Evolutionary conservation across 2,329 filamentous ascomycete species (phyloP), one percentile per base, ranked within the genome.

Genomic region (Bipolaris zeicola): DNA sequence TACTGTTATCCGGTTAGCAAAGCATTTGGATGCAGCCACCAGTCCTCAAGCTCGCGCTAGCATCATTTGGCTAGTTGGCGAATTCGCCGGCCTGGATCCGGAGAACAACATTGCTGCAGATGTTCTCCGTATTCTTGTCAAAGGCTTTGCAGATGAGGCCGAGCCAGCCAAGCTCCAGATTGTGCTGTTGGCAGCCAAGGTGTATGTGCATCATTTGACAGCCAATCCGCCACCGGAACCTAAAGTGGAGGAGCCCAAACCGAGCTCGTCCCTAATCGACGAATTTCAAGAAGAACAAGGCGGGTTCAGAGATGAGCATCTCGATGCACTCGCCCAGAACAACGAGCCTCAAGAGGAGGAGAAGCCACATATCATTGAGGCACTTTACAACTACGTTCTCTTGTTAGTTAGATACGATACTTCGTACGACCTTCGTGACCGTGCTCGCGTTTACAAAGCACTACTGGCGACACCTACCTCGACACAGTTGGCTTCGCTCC

Each of bases 21-120:
- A 92, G 76, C 93, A 96, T 60, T 85, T 99, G 2, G 95, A 97
- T 70, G 90, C 89, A 3, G 91, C 92, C 1, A 91, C 90, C 0
- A 93, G 95, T 59, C 88, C 95, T 1, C 89, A 92, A 58, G 95
- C 95, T 3, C 85, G 95, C 63, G 95, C 95, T 3, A 96, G 91
- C 47, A 97, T 99, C 61, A 90, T 99, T 66, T 99, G 95, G 95
- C 85, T 99, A 0, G 93, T 98, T 0, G 95, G 95, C 43, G 95
- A 99, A 76, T 98, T 96, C 67, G 87, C 94, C 0, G 91, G 92
- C 0, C 77, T 89, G 2, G 87, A 92, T 53, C 85, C 88, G 8
- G 88, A 93, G 57, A 88, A 95, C 72, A 96, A 96, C 68, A 94
- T 99, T 59, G 95, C 95, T 0, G 88, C 94, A 0, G 95, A 99